Percentiles rank a stretch among this genome's conserved stretches.
These are phyloP conservation scores for Globisporangium spiculum DNA, from an alignment of 352 stramenopile species.

Conservation along the genomic window DNA sequence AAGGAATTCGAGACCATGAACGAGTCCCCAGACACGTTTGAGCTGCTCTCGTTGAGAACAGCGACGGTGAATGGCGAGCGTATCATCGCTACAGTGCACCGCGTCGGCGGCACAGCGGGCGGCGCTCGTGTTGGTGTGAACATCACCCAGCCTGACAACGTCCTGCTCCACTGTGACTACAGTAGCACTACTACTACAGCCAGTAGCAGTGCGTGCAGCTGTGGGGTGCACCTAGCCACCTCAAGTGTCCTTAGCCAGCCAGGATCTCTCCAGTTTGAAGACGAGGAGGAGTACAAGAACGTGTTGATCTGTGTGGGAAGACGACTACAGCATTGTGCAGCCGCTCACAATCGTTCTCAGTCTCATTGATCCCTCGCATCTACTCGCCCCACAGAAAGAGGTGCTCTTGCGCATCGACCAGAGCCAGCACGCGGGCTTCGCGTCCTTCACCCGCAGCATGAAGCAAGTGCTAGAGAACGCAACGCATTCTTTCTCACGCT, in stretches of 20 bases:
- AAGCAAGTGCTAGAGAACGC: too few relatives aligned
- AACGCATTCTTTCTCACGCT: too few relatives aligned
- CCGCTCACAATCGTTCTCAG: constrained; percentile 19
- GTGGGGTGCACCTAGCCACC: constrained; percentile 26
- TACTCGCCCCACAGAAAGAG: constrained; percentile 20
- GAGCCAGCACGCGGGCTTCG: constrained; percentile 25
- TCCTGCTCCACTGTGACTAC: constrained; percentile 33
- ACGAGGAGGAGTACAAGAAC: constrained; percentile 37
- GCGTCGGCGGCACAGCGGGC: constrained; percentile 35
- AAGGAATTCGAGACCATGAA: constrained; percentile 1
- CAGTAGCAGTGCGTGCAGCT: constrained; percentile 23
- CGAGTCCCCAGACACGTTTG: constrained; percentile 17
- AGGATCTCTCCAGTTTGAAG: constrained; percentile 33
- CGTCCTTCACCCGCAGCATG: background rate
- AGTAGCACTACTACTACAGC: background rate
- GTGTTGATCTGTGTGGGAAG: constrained; percentile 36
- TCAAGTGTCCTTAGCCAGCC: constrained; percentile 16
- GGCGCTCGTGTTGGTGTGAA: constrained; percentile 25
- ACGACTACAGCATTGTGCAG: constrained; percentile 28
- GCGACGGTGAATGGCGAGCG: constrained; percentile 17
- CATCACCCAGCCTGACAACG: constrained; percentile 26
- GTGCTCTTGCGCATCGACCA: constrained; percentile 30
- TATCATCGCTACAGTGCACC: constrained; percentile 26
- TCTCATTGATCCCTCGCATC: constrained; percentile 16
- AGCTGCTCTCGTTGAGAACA: constrained; percentile 20